Percentiles rank a stretch among this genome's conserved stretches.
Evolutionary conservation across 805 yeast genomes (phyloP).

Genomic region (Geotrichum ghanense): DNA sequence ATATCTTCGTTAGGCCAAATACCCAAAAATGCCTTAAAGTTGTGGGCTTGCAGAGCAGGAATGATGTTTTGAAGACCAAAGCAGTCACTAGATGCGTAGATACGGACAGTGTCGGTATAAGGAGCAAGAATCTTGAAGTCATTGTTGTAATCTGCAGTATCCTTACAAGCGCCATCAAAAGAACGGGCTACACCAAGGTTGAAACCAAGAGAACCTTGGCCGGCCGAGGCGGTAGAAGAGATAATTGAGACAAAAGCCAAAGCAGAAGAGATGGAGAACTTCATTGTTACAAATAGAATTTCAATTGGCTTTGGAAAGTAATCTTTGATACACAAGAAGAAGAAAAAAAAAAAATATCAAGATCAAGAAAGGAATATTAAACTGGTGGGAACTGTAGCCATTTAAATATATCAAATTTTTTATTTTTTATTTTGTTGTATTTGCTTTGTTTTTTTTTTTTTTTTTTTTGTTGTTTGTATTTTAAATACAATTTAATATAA

Average conservation of each 20-base stretch:
- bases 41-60: constrained; percentile 73
- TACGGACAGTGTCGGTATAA: constrained; percentile 60
- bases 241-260: constrained; percentile 30
- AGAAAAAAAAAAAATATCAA: no score
- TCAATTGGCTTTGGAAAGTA: no score
- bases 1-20: constrained; percentile 88
- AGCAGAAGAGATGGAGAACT: constrained; percentile 34
- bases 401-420: no score
- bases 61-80: constrained; percentile 75
- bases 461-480: no score
- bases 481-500: no score
- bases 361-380: no score
- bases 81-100: constrained; percentile 91
- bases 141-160: constrained; percentile 51
- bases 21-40: constrained; percentile 71
- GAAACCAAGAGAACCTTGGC: constrained; percentile 67
- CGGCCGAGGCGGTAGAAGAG: constrained; percentile 37
- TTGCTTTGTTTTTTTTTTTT: no score
- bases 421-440: no score
- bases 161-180: constrained; percentile 60
- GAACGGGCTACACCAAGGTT: constrained; percentile 76
- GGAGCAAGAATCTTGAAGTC: constrained; percentile 52
- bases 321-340: no score
- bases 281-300: no score
- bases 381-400: no score